Conservation (phyloP, 2,329 filamentous ascomycete genomes). For the Pseudogymnoascus sp. region DNA sequence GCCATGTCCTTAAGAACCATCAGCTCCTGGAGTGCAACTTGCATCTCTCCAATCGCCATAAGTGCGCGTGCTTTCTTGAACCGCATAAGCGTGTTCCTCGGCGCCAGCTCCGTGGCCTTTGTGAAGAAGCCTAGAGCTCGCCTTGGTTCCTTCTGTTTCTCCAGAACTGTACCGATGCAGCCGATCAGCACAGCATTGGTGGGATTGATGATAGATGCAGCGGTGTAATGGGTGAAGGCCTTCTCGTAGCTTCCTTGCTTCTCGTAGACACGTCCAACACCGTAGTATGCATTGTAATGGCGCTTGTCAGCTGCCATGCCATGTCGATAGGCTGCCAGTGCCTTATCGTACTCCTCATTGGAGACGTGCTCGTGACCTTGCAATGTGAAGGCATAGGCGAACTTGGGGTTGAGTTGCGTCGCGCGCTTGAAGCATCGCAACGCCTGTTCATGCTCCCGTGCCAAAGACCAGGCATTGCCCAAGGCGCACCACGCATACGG, state of each 20-base stretch:
- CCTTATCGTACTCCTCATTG: slow-evolving; percentile 97
- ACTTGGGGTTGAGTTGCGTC: slow-evolving; percentile 79
- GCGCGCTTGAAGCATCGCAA: slow-evolving; percentile 90
- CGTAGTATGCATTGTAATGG: slow-evolving; percentile 99
- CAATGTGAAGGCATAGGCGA: slow-evolving; percentile 91
- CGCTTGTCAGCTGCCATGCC: slow-evolving; percentile 79
- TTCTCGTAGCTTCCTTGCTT: slow-evolving; percentile 86
- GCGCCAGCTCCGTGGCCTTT: slow-evolving; percentile 73
- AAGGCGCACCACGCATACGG: slow-evolving; percentile 94
- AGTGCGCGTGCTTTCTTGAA: slow-evolving; percentile 90
- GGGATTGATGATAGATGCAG: slow-evolving; percentile 82
- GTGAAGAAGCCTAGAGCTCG: slow-evolving; percentile 74
- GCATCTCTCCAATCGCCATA: slow-evolving; percentile 63
- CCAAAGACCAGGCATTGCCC: slow-evolving; percentile 89
- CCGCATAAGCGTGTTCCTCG: slow-evolving; percentile 70
- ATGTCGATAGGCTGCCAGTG: slow-evolving; percentile 74
- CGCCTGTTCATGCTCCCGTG: slow-evolving; percentile 89
- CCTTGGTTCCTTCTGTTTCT: slow-evolving; percentile 76
- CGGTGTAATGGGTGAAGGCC: slow-evolving; percentile 83
- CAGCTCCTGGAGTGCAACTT: slow-evolving; percentile 71
- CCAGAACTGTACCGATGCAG: slow-evolving; percentile 82
- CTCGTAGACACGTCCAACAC: slow-evolving; percentile 73
- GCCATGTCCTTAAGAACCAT: slow-evolving; percentile 84
- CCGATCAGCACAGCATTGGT: slow-evolving; percentile 88
- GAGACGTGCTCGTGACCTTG: slow-evolving; percentile 93